These are phyloP conservation scores for Plectranthus barbatus DNA, from an alignment of 257 asterid genomes.

Conservation along the genomic window DNA sequence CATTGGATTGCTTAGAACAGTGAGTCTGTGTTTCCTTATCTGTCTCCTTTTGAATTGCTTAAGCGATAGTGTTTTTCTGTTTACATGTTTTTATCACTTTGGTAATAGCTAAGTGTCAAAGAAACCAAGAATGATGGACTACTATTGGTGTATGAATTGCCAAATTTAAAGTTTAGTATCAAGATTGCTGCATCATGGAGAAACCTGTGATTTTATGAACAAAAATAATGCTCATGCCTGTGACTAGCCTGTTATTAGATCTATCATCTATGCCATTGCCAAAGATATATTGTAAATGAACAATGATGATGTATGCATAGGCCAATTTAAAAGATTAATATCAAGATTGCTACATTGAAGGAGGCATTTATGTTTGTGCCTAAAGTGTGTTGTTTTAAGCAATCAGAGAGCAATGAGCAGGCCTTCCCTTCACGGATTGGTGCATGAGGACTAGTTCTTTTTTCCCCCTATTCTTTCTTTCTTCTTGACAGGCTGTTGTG, in stretches of 20 bases:
- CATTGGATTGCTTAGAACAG: conserved; percentile 96
- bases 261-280: no score
- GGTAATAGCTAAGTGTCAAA: conserved; percentile 3
- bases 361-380: background rate
- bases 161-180: no score
- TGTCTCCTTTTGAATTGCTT: conserved; percentile 7
- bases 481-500: background rate
- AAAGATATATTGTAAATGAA: background rate
- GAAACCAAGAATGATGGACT: no score
- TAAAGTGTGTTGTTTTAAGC: background rate
- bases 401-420: background rate
- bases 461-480: conserved; percentile 2
- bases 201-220: no score
- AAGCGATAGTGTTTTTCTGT: background rate
- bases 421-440: background rate
- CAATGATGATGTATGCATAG: background rate
- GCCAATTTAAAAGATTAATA: background rate
- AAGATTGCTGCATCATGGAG: no score
- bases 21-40: conserved; percentile 31
- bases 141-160: no score
- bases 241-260: no score
- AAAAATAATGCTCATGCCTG: no score
- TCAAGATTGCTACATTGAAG: background rate
- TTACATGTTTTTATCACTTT: background rate
- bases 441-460: background rate